Percentiles rank a stretch among this genome's conserved stretches.
phyloP scores from a whole-genome alignment of 352 stramenopile species.

The Phytophthora lateralis region DNA sequence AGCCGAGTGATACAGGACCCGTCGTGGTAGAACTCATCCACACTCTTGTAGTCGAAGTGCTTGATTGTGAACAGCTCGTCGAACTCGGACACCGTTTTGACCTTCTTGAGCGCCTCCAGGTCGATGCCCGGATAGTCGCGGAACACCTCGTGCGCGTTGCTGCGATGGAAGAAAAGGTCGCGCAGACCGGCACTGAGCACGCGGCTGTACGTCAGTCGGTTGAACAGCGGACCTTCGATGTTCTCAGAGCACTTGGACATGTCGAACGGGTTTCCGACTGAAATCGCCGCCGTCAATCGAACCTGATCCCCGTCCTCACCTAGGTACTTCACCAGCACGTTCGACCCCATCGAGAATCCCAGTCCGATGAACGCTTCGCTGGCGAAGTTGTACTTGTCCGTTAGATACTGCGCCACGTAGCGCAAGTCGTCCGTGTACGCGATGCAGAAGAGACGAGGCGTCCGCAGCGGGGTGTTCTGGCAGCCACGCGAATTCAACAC shows the following conservation, averaged over 20 bases:
- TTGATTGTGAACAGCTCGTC: conserved; percentile 68
- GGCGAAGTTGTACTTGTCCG: conserved; percentile 47
- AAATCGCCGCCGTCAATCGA: conserved; percentile 54
- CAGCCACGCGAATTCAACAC: conserved; percentile 74
- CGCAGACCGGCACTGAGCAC: conserved; percentile 54
- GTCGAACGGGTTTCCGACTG: conserved; percentile 75
- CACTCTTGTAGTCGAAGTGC: conserved; percentile 54
- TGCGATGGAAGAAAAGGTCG: conserved; percentile 64
- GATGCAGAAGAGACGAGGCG: conserved; percentile 58
- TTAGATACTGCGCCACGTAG: conserved; percentile 43
- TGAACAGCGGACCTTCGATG: conserved; percentile 49
- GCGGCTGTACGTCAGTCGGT: conserved; percentile 62
- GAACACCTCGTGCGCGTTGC: conserved; percentile 71
- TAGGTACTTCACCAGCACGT: conserved; percentile 79
- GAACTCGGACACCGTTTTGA: conserved; percentile 57
- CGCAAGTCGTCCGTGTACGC: conserved; percentile 75
- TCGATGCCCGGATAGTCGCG: conserved; percentile 48
- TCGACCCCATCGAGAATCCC: conserved; percentile 77
- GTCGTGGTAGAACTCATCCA: conserved; percentile 52
- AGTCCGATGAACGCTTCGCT: conserved; percentile 49
- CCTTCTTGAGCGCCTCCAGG: conserved; percentile 41
- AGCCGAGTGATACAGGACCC: conserved; percentile 44
- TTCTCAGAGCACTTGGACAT: conserved; percentile 55
- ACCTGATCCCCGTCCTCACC: conserved; percentile 52
- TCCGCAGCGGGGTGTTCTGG: conserved; percentile 55